Percentiles rank a stretch among this genome's conserved stretches.
Evolutionary conservation across 805 yeast species (phyloP).

Genomic region (Ogataea dorogensis): DNA sequence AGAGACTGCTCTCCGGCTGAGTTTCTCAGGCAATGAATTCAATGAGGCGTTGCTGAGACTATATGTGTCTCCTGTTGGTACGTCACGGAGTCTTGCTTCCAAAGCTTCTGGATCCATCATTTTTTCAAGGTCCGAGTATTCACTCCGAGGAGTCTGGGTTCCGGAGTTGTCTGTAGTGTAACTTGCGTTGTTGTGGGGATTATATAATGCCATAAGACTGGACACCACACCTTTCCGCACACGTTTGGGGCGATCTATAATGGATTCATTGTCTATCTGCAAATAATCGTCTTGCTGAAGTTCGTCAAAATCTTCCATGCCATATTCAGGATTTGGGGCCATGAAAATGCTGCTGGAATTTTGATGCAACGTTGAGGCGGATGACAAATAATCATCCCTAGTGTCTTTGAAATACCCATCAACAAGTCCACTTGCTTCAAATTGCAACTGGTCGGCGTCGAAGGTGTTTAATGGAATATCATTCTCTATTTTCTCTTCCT

Average conservation of each 20-base stretch:
- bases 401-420: constrained; percentile 42
- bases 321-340: constrained; percentile 37
- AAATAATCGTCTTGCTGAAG: constrained; percentile 34
- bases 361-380: constrained; percentile 16
- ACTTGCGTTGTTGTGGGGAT: constrained; percentile 35
- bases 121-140: constrained; percentile 16
- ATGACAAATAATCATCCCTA: constrained; percentile 18
- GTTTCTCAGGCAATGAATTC: constrained; percentile 2
- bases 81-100: constrained; percentile 20
- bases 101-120: constrained; percentile 18
- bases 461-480: constrained; percentile 14
- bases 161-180: constrained; percentile 20
- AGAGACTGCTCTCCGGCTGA: constrained; percentile 19
- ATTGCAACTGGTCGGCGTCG: constrained; percentile 40
- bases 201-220: constrained; percentile 69
- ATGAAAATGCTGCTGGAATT: constrained; percentile 12
- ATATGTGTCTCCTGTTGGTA: constrained; percentile 8
- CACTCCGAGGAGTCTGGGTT: constrained; percentile 22
- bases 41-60: constrained; percentile 10
- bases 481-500: constrained; percentile 30
- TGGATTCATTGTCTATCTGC: constrained; percentile 50
- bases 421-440: constrained; percentile 56
- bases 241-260: constrained; percentile 41
- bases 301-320: constrained; percentile 30
- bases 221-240: constrained; percentile 88